Evolutionary conservation across 2,329 filamentous ascomycete genomes (phyloP).

Genomic region (Colletotrichum orbiculare): DNA sequence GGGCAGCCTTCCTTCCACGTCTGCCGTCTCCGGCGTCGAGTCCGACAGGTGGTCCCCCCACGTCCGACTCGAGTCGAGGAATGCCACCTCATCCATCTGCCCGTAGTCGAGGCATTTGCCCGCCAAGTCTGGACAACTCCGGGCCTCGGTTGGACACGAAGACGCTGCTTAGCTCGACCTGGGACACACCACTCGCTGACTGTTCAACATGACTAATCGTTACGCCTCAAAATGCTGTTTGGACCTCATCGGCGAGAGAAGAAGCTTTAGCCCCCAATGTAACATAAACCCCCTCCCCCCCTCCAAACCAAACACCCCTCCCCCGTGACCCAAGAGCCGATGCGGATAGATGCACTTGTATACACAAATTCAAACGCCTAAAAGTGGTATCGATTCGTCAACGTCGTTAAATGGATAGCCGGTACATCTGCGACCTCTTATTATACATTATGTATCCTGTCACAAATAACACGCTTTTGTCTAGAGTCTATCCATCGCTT

Average conservation of each 20-base stretch:
- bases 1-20: constrained; percentile 5
- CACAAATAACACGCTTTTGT: constrained; percentile 21
- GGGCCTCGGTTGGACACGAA: background rate
- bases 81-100: background rate
- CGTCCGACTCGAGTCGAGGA: too few species aligned
- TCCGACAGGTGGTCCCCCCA: constrained; percentile 5
- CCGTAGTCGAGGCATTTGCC: background rate
- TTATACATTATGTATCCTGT: constrained; percentile 13
- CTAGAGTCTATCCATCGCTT: constrained; percentile 8
- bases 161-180: background rate
- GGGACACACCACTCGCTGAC: too few species aligned
- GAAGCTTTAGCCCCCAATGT: background rate
- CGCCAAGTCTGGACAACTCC: constrained; percentile 1
- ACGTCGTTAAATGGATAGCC: constrained; percentile 10
- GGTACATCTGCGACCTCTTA: constrained; percentile 4
- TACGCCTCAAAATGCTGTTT: too few species aligned
- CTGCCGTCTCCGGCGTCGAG: constrained; percentile 9
- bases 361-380: background rate
- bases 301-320: background rate
- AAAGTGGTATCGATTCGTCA: constrained; percentile 14
- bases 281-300: background rate
- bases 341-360: too few species aligned
- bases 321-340: background rate
- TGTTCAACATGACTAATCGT: too few species aligned
- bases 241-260: background rate